Base-by-base conservation (phyloP, 176 grass and related monocot genomes). In the Phyllostachys edulis region DNA sequence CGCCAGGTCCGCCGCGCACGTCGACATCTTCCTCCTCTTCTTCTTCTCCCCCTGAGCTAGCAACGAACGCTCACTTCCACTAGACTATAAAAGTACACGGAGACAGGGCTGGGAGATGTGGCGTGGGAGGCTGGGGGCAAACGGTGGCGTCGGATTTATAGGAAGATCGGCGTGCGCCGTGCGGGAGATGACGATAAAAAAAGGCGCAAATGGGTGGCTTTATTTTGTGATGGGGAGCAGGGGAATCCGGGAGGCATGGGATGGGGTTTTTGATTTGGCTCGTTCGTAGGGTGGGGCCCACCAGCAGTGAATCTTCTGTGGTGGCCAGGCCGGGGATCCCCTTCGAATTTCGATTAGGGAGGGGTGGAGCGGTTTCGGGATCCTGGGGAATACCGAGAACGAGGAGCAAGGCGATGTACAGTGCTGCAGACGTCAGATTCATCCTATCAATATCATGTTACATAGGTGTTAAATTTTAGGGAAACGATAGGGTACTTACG, bases 1-100 rank as follows among this genome's bases (percentile, higher is more conserved):
- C 78, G 78, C 90, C 42, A 97, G 82, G 79, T 91, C 79, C 39
- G 87, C 79, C 84, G 90, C 71, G 84, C 92, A 94, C 69, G 88
- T 94, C 75, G 92, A 86, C 95, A 97, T 97, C 73, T n/a, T 59
- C 20, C 57, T 59, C 26, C 24, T 7, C 65, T 37, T 39, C 50
- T 39, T 4, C 57, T 27, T 0, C 23, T 34, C 5, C 34, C 34
- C 15, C 11, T 67, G 15, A 56, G 27, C 62, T 63, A 63, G 26
- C 57, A 81, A 41, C 64, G 1, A 17, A 13, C 10, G 2, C 15
- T 32, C 63, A 0, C 26, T 11, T 17, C 24, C 11, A 5, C 71
- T 5, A 17, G 49, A 51, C 15, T 67, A 10, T 46, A 32, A 37
- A 46, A 50, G 37, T 21, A 68, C 12, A 7, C 20, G 46, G 13